Base-by-base conservation (phyloP, 2,329 filamentous ascomycete species). In the Cordyceps javanica region DNA sequence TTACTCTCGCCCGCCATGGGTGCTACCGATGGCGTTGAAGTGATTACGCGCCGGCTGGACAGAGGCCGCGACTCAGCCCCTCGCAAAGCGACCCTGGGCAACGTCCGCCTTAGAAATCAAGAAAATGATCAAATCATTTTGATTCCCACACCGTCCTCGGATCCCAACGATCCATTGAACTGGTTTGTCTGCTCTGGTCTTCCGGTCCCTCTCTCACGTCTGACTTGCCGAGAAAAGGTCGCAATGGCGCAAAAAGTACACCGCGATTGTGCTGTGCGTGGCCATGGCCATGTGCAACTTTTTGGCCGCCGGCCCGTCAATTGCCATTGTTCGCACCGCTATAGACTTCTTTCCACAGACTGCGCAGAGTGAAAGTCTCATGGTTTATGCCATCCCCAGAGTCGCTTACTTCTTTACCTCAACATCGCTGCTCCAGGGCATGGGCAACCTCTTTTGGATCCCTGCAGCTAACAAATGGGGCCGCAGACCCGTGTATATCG, bases 251-350 rank as follows among this genome's bases (percentile, higher is more conserved):
- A 78, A 80, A 52, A 72, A 74, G 60, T 82, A 80, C 64, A 77
- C 77, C 38, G 78, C 79, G 9, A 64, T 69, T 49, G 67, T 81
- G 14, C 73, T 82, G 34, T 82, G 77, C 64, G 60, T 77, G 3
- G 78, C 80, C 54, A 82, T 83, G 70, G 72, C 81, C 60, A 73
- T 82, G 67, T 80, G 75, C 68, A 83, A 82, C 66, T 82, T 82
- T 61, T 68, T 83, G 5, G 79, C 80, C 0, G 81, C 79, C n/a
- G 81, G 76, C 0, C 80, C 80, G 3, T 75, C 75, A 3, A 75
- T 82, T 30, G 78, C 77, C 55, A 77, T 83, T 41, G 67, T 77
- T 11, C 63, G 72, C 3, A 79, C 76, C 5, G 74, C 79, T 3
- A 61, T 72, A 8, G 71, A 74, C 59, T 80, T 81, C 67, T 79